A percentile compares a stretch with the other conserved stretches of the same genome.
phyloP scores from a whole-genome alignment of 108 stramenopile genomes.

The Nannochloropsis oceanica region DNA sequence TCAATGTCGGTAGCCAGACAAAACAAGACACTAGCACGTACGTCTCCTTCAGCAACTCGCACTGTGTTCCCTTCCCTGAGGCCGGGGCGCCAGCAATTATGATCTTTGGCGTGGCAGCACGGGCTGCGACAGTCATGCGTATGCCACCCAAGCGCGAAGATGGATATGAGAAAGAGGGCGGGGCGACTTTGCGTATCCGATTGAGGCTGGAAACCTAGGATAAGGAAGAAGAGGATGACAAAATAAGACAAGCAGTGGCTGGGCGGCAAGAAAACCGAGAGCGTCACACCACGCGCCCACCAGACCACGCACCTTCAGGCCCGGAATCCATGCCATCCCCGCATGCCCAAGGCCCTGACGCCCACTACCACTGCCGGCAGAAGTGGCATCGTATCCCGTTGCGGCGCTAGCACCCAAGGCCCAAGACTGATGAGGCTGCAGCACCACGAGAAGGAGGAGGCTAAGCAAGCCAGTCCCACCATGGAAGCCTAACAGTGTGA shows the following conservation, averaged over 20 bases:
- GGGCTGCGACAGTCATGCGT: neutral
- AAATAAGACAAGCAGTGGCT: no score
- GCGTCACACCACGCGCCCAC: neutral
- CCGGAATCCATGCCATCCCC: neutral
- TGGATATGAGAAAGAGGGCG: neutral
- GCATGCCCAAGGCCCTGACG: neutral
- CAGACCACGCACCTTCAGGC: neutral
- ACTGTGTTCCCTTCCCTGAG: constrained; percentile 75
- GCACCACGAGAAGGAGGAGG: neutral
- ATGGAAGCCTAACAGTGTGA: no score
- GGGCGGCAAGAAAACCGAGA: neutral
- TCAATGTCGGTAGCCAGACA: no score
- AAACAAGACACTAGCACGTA: neutral
- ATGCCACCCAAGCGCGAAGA: neutral
- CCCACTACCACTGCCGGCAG: neutral
- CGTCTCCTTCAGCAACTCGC: constrained; percentile 32
- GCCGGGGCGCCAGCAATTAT: constrained; percentile 89
- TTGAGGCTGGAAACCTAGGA: no score
- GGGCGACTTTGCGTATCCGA: no score
- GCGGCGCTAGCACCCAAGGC: neutral
- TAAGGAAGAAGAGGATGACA: no score
- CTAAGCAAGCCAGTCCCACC: neutral
- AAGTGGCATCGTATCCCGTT: neutral
- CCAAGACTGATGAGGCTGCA: neutral
- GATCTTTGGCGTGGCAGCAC: constrained; percentile 23